Conservation (phyloP, 2,329 filamentous ascomycete species). For the Pseudogymnoascus pannorum region DNA sequence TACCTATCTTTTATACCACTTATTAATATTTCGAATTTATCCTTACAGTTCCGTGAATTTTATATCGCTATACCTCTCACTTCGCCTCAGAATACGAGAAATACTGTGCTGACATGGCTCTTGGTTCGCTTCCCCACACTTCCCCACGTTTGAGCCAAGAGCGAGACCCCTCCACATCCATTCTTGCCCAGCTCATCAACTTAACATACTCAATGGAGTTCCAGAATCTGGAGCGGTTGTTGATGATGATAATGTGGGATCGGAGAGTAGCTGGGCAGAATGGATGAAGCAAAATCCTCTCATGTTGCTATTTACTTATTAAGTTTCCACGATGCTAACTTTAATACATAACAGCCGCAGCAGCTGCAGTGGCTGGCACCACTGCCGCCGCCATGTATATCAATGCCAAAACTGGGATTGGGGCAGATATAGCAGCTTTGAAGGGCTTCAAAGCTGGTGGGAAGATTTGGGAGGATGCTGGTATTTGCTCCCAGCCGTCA, state of each 20-base stretch:
- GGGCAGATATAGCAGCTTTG: conserved; percentile 51
- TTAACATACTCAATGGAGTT: neutral
- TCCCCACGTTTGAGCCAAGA: conserved; percentile 1
- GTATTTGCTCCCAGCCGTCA: conserved; percentile 31
- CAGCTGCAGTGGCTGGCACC: conserved; percentile 26
- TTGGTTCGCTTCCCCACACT: conserved; percentile 5
- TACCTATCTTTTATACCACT: neutral
- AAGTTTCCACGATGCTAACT: neutral
- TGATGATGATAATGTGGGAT: neutral
- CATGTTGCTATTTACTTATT: neutral
- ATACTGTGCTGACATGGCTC: neutral
- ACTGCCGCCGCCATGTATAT: conserved; percentile 50
- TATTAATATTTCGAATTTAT: neutral
- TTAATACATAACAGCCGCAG: conserved; percentile 14
- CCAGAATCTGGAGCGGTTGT: neutral
- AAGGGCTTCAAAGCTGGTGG: conserved; percentile 34
- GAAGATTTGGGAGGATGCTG: conserved; percentile 40
- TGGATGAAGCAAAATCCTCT: neutral
- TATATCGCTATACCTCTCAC: neutral
- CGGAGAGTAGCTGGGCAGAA: neutral
- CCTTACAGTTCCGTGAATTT: neutral
- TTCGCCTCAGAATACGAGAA: neutral
- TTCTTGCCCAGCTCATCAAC: neutral
- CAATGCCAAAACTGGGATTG: conserved; percentile 62
- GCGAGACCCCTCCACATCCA: neutral